Conservation (phyloP, 2,329 filamentous ascomycete genomes). For the Colletotrichum trifolii region DNA sequence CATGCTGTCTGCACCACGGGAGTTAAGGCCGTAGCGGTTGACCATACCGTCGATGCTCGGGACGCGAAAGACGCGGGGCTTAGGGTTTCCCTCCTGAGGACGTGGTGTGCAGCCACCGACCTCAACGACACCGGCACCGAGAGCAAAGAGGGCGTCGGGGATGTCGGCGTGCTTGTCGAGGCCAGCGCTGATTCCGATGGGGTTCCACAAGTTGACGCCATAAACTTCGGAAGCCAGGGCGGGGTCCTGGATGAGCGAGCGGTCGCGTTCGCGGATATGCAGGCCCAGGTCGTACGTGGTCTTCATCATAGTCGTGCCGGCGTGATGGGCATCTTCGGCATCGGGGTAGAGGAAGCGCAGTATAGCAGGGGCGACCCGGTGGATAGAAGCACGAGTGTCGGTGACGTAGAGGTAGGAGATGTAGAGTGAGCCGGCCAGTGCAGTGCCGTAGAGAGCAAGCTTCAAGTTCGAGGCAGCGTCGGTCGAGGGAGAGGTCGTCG, state of each 20-base stretch:
- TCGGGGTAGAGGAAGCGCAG: conserved; percentile 76
- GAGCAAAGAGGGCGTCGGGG: conserved; percentile 82
- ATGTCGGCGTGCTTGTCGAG: conserved; percentile 95
- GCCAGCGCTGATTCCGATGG: conserved; percentile 93
- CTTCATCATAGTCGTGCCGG: conserved; percentile 77
- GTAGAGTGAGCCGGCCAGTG: conserved; percentile 54
- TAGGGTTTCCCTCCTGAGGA: conserved; percentile 89
- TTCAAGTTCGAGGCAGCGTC: conserved; percentile 48
- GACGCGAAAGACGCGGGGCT: conserved; percentile 88
- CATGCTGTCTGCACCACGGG: conserved; percentile 87
- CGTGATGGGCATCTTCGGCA: conserved; percentile 92
- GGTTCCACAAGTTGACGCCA: conserved; percentile 81
- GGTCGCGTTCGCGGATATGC: conserved; percentile 82
- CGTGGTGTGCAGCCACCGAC: conserved; percentile 89
- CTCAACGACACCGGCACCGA: conserved; percentile 89
- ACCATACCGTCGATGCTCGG: conserved; percentile 87
- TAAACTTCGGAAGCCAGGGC: conserved; percentile 69
- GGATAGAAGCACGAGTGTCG: conserved; percentile 77
- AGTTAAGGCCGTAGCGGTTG: conserved; percentile 97
- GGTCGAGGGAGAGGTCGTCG: conserved; percentile 39
- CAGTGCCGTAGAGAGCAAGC: conserved; percentile 52
- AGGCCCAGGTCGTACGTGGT: conserved; percentile 78
- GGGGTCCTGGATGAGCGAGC: conserved; percentile 44
- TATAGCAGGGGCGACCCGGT: conserved; percentile 73
- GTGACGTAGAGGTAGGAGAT: conserved; percentile 76